Conservation (phyloP, 495 filamentous ascomycete species). For the Clavariopsis aquatica region DNA sequence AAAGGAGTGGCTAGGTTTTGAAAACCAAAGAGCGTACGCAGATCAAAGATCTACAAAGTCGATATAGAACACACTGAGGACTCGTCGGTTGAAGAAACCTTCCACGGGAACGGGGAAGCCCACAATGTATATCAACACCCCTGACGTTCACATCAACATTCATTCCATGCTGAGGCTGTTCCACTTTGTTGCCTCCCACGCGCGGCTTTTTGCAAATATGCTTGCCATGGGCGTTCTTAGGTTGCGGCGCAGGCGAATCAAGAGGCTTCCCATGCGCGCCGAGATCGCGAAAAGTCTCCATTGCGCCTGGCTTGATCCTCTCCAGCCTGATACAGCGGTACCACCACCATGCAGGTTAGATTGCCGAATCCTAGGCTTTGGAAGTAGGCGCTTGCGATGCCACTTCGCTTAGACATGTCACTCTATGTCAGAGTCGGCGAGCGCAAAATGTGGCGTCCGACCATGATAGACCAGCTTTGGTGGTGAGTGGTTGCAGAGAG, state of each 20-base stretch:
- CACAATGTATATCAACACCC: slow-evolving; percentile 5
- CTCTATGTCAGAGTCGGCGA: not conserved
- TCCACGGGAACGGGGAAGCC: not conserved
- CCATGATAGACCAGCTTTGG: not conserved
- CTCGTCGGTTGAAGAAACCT: slow-evolving; percentile 10
- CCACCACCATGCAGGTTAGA: not conserved
- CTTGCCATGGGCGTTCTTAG: not conserved
- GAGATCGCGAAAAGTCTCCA: not conserved
- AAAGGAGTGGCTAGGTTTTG: slow-evolving; percentile 25
- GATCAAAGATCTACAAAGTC: slow-evolving; percentile 23
- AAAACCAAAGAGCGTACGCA: slow-evolving; percentile 30
- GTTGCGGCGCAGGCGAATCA: not conserved
- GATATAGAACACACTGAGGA: slow-evolving; percentile 28
- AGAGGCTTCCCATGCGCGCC: not conserved
- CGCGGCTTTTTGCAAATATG: not conserved
- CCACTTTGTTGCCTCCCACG: not conserved
- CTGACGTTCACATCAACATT: not conserved
- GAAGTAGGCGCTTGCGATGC: not conserved
- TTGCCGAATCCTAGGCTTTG: not conserved
- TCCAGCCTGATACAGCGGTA: not conserved
- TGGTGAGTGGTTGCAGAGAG: slow-evolving; percentile 8
- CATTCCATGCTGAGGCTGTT: not conserved
- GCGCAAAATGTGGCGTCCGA: not conserved
- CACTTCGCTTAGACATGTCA: not conserved
- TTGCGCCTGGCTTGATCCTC: not conserved